Evolutionary conservation across 345 rosid species (phyloP).

Genomic region (Garcia nutans): DNA sequence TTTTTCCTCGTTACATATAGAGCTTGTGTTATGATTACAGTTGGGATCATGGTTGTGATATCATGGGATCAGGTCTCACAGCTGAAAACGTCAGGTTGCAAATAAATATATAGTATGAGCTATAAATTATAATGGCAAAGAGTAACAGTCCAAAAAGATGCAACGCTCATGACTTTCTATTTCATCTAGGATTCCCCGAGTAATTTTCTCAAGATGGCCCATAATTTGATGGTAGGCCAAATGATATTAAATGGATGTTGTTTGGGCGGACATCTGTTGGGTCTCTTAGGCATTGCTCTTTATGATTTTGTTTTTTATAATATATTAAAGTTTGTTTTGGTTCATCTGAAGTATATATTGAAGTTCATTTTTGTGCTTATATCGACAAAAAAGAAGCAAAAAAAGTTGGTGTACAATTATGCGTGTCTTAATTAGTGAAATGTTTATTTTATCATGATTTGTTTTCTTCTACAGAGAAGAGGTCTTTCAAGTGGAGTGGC

Average conservation of each 20-base stretch:
- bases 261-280: neutral
- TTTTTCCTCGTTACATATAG: neutral
- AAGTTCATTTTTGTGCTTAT: too few relatives aligned
- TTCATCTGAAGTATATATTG: neutral
- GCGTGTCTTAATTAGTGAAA: neutral
- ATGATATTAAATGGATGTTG: neutral
- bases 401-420: neutral
- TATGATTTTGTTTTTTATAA: neutral
- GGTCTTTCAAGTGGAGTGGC: constrained; percentile 97
- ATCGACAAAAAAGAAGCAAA: neutral
- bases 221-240: neutral
- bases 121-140: neutral
- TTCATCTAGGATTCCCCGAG: neutral
- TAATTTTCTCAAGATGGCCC: neutral
- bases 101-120: neutral
- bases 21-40: neutral
- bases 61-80: neutral
- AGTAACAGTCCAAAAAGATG: neutral
- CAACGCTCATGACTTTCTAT: neutral
- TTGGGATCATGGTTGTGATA: neutral
- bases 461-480: constrained; percentile 58
- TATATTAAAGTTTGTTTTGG: too few relatives aligned
- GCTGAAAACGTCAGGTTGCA: neutral
- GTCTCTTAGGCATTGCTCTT: neutral
- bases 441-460: constrained; percentile 9